Base-by-base conservation (phyloP, 805 yeast species). In the Candida ulmi region DNA sequence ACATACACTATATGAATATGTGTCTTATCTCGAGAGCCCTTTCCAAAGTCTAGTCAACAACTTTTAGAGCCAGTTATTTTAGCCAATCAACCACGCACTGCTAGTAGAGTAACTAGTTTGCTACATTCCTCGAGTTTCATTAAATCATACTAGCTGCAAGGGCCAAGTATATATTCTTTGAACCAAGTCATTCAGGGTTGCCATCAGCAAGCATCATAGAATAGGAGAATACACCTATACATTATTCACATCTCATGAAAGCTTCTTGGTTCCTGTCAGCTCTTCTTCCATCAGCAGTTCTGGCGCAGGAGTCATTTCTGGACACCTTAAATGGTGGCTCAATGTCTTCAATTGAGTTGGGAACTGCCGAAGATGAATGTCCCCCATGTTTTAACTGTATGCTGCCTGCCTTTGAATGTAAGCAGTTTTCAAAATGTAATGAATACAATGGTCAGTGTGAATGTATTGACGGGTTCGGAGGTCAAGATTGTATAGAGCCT, bases 311-410 rank as follows among this genome's bases (percentile, higher is more conserved):
- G 17, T 26, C 25, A 16, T 32, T 21, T n/a, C 11, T 32, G 11
- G 5, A 19, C 17, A 15, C 26, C n/a, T 9, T 13, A 11, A 32
- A 32, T 15, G 35, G 35, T 15, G 36, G 23, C 5, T 33, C 36
- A 8, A 24, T 33, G 7, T 8, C 29, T 5, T 30, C 35, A 15
- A 19, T 31, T n/a, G 33, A 36, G 9, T 3, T 30, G 18, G 28
- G 17, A 2, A 24, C 28, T 5, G 8, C 36, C 13, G 47, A 32
- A 12, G 53, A 68, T 11, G 68, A 73, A 36, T 86, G 95, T 53
- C 95, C 95, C 0, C 95, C 95, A 0, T 86, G 97, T 55, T 93
- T 93, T 74, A 91, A 93, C 62, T 93, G 99, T 67, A 84, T 88
- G 71, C 70, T 88, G 11, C 95, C 97, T 2, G 83, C 88, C 46